Evolutionary conservation across 2,329 filamentous ascomycete genomes (phyloP), one percentile per base, ranked within the genome.

Genomic region (Beauveria australis): DNA sequence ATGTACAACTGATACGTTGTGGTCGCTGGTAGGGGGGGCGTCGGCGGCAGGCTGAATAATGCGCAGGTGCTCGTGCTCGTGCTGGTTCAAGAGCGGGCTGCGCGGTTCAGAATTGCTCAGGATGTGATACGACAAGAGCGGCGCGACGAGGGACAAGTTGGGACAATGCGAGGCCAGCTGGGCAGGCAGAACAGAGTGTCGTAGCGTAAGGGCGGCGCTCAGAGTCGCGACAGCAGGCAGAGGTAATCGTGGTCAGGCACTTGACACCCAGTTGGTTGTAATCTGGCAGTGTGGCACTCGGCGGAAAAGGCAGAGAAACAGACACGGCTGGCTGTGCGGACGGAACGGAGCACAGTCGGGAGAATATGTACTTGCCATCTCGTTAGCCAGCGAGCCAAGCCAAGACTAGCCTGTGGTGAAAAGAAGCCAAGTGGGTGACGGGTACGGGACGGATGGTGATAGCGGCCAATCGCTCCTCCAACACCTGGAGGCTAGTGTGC

Each of bases 381-480:
- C 46, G 48, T 44, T 53, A 59, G 56, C 56, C 56, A 59, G 40
- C 22, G 10, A 52, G 56, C 47, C 47, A 59, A 59, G 56, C 56
- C 48, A 52, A 41, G 56, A 52, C 48, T 59, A 59, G 47, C 30
- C 8, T 52, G 47, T 48, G 37, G 56, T 59, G 28, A 37, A 37
- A 52, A 44, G 47, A 40, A 53, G 37, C 56, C 56, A 59, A 52
- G 56, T 59, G 56, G 56, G 37, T 40, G 40, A 52, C 56, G 56
- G 55, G 56, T 52, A 59, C 56, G 56, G 56, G 56, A 59, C 56
- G 56, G 56, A 52, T 53, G 56, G 56, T 47, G 40, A 52, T 46
- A 59, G 56, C 56, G 56, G 47, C 56, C 56, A 59, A 52, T 59
- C 56, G 56, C 33, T 59, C 47, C 52, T 52, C 44, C 26, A 52